These are phyloP conservation scores for Pythium guiyangense DNA, from an alignment of 352 stramenopile species.

Conservation along the genomic window DNA sequence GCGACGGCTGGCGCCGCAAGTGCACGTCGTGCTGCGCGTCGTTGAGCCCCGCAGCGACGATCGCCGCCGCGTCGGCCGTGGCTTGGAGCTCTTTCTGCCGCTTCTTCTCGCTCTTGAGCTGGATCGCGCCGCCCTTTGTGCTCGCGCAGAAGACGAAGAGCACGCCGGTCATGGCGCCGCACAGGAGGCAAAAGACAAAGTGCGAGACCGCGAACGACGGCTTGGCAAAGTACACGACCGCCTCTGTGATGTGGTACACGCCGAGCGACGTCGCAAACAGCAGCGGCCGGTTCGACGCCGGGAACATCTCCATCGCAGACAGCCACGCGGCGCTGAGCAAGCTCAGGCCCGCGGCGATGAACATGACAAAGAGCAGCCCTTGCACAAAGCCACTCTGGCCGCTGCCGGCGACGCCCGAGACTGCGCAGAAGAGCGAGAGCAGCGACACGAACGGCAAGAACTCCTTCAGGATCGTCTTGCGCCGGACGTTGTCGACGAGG, in stretches of 20 bases:
- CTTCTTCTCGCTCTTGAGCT: constrained; percentile 85
- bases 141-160: constrained; percentile 78
- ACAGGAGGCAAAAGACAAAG: constrained; percentile 49
- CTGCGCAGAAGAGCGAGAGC: constrained; percentile 51
- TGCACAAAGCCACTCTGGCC: constrained; percentile 36
- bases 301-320: constrained; percentile 79
- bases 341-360: constrained; percentile 59
- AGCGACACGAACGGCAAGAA: constrained; percentile 71
- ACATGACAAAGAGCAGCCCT: constrained; percentile 53
- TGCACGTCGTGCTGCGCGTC: constrained; percentile 20
- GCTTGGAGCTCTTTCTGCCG: constrained; percentile 39
- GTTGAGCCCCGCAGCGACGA: constrained; percentile 14
- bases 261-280: constrained; percentile 69
- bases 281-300: constrained; percentile 44
- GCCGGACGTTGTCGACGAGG: constrained; percentile 78
- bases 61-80: constrained; percentile 14
- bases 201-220: constrained; percentile 58
- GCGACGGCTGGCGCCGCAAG: constrained; percentile 48
- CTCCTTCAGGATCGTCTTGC: constrained; percentile 88
- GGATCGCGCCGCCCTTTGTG: constrained; percentile 76
- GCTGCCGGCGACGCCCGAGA: constrained; percentile 36
- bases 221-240: constrained; percentile 45
- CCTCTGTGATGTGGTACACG: constrained; percentile 56
- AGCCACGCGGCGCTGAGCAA: constrained; percentile 75
- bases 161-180: constrained; percentile 40